phyloP scores from a whole-genome alignment of 1,139 yeast species.

The Zygoascus sp. region DNA sequence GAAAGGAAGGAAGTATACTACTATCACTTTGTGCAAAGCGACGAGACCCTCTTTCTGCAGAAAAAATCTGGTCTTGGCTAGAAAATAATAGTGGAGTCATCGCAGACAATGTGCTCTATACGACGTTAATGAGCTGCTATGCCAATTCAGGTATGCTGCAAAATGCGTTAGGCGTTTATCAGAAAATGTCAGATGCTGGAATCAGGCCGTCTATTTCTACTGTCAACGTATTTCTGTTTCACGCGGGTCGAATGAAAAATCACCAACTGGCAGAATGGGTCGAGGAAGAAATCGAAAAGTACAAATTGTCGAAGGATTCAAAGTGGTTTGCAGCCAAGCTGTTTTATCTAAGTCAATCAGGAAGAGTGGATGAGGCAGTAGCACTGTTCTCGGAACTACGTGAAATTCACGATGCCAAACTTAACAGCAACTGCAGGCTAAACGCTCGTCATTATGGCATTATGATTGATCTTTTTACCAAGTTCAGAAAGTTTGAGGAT shows the following conservation, averaged over 20 bases:
- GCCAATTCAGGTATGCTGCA: slow-evolving; percentile 21
- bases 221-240: slow-evolving; percentile 3
- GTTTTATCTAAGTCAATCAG: slow-evolving; percentile 19
- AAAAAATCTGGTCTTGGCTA: slow-evolving; percentile 30
- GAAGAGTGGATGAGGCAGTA: slow-evolving; percentile 19
- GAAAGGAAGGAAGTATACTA: slow-evolving; percentile 27
- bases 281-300: slow-evolving; percentile 12
- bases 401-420: slow-evolving; percentile 12
- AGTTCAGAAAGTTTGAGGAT: slow-evolving; percentile 14
- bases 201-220: slow-evolving; percentile 21
- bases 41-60: slow-evolving; percentile 30
- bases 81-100: slow-evolving; percentile 18
- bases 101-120: slow-evolving; percentile 30
- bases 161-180: slow-evolving; percentile 23
- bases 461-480: slow-evolving; percentile 24
- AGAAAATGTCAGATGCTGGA: slow-evolving; percentile 20
- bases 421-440: slow-evolving; percentile 14
- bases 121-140: slow-evolving; percentile 27
- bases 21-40: slow-evolving; percentile 32
- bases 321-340: slow-evolving; percentile 28
- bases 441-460: slow-evolving; percentile 29
- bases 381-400: slow-evolving; percentile 24
- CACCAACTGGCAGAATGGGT: not conserved
- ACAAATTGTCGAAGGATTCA: slow-evolving; percentile 2
- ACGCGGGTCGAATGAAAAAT: slow-evolving; percentile 8